phyloP scores from a whole-genome alignment of 306 rosid genomes.

The Medicago ruthenica region DNA sequence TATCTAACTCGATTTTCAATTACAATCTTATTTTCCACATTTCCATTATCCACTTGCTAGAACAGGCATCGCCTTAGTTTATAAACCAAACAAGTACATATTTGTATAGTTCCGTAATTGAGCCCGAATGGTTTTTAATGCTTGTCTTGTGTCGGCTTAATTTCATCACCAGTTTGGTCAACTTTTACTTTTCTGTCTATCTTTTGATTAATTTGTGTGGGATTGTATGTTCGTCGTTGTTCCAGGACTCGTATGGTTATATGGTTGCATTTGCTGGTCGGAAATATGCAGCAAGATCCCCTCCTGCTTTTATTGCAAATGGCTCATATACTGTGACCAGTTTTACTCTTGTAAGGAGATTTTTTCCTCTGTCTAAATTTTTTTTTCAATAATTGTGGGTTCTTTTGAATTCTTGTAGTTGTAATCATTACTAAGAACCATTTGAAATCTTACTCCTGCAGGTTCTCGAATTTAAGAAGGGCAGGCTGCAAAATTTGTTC shows the following conservation, averaged over 20 bases:
- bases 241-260: constrained; percentile 70
- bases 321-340: constrained; percentile 73
- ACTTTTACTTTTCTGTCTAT: neutral
- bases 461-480: constrained; percentile 89
- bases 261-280: constrained; percentile 97
- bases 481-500: constrained; percentile 82
- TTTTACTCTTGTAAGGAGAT: constrained; percentile 81
- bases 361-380: neutral
- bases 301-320: constrained; percentile 72
- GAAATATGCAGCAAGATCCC: constrained; percentile 86
- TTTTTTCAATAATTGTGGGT: constrained; percentile 11
- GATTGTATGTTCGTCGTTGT: constrained; percentile 12
- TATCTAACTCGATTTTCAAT: constrained; percentile 3
- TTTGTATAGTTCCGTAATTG: constrained; percentile 9
- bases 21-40: constrained; percentile 6
- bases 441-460: constrained; percentile 41
- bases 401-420: constrained; percentile 16
- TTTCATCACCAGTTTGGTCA: constrained; percentile 26
- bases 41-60: constrained; percentile 18
- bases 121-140: constrained; percentile 18
- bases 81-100: constrained; percentile 8
- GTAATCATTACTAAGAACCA: constrained; percentile 5
- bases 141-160: constrained; percentile 21
- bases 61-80: constrained; percentile 2
- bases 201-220: constrained; percentile 5